A percentile compares a stretch with the other conserved stretches of the same genome.
phyloP scores from a whole-genome alignment of 2,329 filamentous ascomycete species.

The Penicillium concentricum region DNA sequence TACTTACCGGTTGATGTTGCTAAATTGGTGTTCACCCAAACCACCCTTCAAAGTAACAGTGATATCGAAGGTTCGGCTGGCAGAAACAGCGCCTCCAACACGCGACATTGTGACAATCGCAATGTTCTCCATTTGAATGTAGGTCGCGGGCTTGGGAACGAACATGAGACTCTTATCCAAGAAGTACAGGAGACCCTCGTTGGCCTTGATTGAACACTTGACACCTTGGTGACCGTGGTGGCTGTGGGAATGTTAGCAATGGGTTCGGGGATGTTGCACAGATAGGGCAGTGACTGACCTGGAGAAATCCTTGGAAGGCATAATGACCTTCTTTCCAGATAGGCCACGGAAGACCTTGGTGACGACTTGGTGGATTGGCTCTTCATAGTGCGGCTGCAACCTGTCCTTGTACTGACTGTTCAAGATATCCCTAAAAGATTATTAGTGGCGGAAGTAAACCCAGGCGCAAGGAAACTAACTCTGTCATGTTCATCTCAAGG shows the following conservation, averaged over 20 bases:
- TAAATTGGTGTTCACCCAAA: conserved; percentile 90
- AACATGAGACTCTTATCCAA: conserved; percentile 99
- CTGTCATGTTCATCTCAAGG: conserved; percentile 92
- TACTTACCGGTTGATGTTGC: conserved; percentile 86
- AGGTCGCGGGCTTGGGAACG: conserved; percentile 95
- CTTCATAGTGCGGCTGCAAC: conserved; percentile 84
- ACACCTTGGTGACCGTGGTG: conserved; percentile 93
- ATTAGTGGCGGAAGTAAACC: conserved; percentile 11
- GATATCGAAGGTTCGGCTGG: conserved; percentile 95
- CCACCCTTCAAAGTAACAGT: conserved; percentile 86
- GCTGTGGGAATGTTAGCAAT: conserved; percentile 34
- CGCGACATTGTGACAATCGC: conserved; percentile 91
- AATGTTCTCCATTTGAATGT: conserved; percentile 93
- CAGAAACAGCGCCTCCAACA: conserved; percentile 88
- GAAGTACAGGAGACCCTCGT: conserved; percentile 95
- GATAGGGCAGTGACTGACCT: conserved; percentile 47
- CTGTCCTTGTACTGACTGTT: conserved; percentile 87
- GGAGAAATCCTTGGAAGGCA: conserved; percentile 89
- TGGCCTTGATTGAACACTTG: conserved; percentile 99
- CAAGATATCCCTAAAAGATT: conserved; percentile 61
- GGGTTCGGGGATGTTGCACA: conserved; percentile 1
- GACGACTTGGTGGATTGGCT: conserved; percentile 88
- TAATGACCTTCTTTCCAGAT: conserved; percentile 91
- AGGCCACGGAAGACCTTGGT: conserved; percentile 93
- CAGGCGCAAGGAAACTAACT: conserved; percentile 43